These are phyloP conservation scores for Corchorus olitorius DNA, from an alignment of 345 rosid species.

Conservation along the genomic window DNA sequence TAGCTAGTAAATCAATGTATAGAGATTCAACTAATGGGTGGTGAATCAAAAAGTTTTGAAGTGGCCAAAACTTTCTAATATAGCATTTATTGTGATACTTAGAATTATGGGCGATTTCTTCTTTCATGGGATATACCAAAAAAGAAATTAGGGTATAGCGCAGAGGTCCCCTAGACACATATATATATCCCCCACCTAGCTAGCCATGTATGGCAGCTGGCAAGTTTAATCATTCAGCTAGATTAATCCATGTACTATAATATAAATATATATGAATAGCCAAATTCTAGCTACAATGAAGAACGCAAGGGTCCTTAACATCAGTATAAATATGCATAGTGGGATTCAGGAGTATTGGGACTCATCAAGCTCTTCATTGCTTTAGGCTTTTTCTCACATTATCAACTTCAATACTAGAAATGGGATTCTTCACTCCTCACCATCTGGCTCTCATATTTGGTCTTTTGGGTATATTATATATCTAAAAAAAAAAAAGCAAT, in stretches of 20 bases:
- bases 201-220: not conserved
- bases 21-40: too few relatives aligned
- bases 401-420: conserved; percentile 4
- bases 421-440: conserved; percentile 43
- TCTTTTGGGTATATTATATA: conserved; percentile 48
- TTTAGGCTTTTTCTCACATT: not conserved
- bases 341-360: not conserved
- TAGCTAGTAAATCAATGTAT: too few relatives aligned
- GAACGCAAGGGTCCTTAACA: not conserved
- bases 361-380: not conserved
- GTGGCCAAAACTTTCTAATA: too few relatives aligned
- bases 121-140: too few relatives aligned
- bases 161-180: too few relatives aligned
- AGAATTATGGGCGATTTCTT: too few relatives aligned
- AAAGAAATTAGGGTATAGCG: too few relatives aligned
- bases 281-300: not conserved
- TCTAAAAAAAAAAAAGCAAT: too few relatives aligned
- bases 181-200: too few relatives aligned
- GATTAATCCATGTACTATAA: not conserved
- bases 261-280: not conserved
- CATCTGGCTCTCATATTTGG: conserved; percentile 63
- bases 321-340: not conserved
- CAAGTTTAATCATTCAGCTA: not conserved
- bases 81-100: too few relatives aligned
- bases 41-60: too few relatives aligned